Conservation (phyloP, 202 grass and related monocot species). For the Panicum hallii region DNA sequence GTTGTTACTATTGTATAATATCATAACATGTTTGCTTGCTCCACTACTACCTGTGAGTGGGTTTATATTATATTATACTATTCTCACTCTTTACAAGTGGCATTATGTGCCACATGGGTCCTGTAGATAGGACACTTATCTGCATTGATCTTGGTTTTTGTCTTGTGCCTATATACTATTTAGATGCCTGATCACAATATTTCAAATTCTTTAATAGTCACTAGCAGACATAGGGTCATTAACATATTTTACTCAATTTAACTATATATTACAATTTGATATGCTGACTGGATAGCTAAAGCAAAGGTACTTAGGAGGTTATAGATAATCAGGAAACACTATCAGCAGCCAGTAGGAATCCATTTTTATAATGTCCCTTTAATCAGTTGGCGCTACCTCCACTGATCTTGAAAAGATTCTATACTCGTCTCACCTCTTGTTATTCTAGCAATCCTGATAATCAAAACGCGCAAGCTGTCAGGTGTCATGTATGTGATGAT, state of each 20-base stretch:
- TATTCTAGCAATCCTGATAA: neutral
- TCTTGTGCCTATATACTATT: constrained; percentile 20
- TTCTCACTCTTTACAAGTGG: constrained; percentile 6
- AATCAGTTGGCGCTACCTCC: neutral
- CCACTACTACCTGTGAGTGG: constrained; percentile 5
- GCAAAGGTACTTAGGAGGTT: neutral
- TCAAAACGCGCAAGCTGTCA: neutral
- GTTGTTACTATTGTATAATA: neutral
- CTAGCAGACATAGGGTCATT: neutral
- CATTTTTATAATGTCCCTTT: neutral
- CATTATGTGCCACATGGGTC: constrained; percentile 28
- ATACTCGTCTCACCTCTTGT: neutral
- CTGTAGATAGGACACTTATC: constrained; percentile 34
- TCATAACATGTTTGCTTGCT: constrained; percentile 11
- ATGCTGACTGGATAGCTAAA: neutral
- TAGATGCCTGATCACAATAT: neutral
- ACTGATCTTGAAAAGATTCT: constrained; percentile 12
- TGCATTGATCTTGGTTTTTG: constrained; percentile 21
- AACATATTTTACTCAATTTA: neutral
- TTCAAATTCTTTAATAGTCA: constrained; percentile 19
- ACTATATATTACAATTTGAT: neutral
- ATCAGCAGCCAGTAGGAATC: constrained; percentile 29
- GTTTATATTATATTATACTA: neutral
- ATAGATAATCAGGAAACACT: neutral
- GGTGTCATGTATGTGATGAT: neutral